Conservation (phyloP, 306 rosid genomes). For the Luffa aegyptiaca region DNA sequence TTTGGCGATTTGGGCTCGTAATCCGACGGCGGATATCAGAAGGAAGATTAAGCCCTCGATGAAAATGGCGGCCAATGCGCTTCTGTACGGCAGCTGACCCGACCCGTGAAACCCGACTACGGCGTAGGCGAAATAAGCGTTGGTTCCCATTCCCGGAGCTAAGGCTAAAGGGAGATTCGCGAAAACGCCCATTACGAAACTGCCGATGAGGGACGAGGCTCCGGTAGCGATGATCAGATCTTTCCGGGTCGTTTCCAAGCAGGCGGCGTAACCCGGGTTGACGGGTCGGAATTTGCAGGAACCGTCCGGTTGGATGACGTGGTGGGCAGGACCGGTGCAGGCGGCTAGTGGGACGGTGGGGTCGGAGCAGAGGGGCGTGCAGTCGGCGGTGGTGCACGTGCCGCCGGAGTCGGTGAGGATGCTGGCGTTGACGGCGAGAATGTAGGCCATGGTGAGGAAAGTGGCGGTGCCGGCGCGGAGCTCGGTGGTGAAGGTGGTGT, state of each 20-base stretch:
- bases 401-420: slow-evolving; percentile 84
- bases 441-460: slow-evolving; percentile 96
- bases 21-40: slow-evolving; percentile 31
- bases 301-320: slow-evolving; percentile 31
- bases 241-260: slow-evolving; percentile 48
- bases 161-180: slow-evolving; percentile 83
- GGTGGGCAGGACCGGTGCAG: slow-evolving; percentile 31
- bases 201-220: slow-evolving; percentile 71
- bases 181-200: slow-evolving; percentile 77
- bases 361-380: slow-evolving; percentile 72
- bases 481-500: slow-evolving; percentile 83
- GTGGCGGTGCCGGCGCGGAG: slow-evolving; percentile 97
- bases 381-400: slow-evolving; percentile 72
- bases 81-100: slow-evolving; percentile 57
- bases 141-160: slow-evolving; percentile 92
- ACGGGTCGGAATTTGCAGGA: slow-evolving; percentile 75
- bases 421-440: slow-evolving; percentile 93
- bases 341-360: slow-evolving; percentile 23
- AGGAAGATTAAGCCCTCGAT: slow-evolving; percentile 56
- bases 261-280: slow-evolving; percentile 68
- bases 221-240: slow-evolving; percentile 87
- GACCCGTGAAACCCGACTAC: slow-evolving; percentile 96
- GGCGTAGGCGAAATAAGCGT: slow-evolving; percentile 90
- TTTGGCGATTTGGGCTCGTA: slow-evolving; percentile 70
- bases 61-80: slow-evolving; percentile 78